A percentile compares a stretch with the other conserved stretches of the same genome.
phyloP scores from a whole-genome alignment of 1,284 basidiomycete genomes.

The Malassezia arunalokei region DNA sequence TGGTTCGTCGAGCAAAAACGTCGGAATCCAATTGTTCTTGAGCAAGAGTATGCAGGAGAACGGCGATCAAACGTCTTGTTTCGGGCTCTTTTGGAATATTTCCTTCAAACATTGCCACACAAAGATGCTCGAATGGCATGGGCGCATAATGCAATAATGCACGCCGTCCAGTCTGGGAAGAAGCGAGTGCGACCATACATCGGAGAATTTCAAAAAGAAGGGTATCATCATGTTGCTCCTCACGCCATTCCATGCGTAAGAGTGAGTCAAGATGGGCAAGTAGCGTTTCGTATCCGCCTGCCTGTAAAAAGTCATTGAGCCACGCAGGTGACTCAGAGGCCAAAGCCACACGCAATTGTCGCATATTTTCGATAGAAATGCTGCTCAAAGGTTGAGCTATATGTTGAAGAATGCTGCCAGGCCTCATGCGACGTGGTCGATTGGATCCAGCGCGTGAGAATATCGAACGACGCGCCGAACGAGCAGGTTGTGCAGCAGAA shows the following conservation, averaged over 20 bases:
- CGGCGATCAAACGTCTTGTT: conserved; percentile 77
- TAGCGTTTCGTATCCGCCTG: conserved; percentile 73
- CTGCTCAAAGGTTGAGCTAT: not conserved
- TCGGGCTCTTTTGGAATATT: conserved; percentile 90
- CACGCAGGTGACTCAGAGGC: conserved; percentile 53
- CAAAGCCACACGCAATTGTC: conserved; percentile 35
- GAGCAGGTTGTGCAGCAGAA: not conserved
- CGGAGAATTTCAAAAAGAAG: conserved; percentile 80
- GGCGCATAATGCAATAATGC: conserved; percentile 73
- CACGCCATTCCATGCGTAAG: conserved; percentile 89
- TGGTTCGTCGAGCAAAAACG: not conserved
- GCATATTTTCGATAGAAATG: conserved; percentile 12
- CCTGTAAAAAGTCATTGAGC: conserved; percentile 75
- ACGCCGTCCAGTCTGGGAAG: conserved; percentile 59
- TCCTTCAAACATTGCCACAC: conserved; percentile 78
- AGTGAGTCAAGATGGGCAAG: conserved; percentile 79
- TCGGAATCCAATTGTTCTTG: conserved; percentile 16
- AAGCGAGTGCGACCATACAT: conserved; percentile 82
- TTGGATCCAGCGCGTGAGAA: not conserved
- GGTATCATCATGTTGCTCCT: conserved; percentile 95
- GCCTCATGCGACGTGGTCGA: not conserved
- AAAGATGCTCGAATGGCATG: conserved; percentile 69
- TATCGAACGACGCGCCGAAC: not conserved
- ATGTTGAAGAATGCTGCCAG: not conserved
- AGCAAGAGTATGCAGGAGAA: conserved; percentile 54